Base-by-base conservation (phyloP, 2,329 filamentous ascomycete genomes). In the Teratosphaeria epicoccoides region DNA sequence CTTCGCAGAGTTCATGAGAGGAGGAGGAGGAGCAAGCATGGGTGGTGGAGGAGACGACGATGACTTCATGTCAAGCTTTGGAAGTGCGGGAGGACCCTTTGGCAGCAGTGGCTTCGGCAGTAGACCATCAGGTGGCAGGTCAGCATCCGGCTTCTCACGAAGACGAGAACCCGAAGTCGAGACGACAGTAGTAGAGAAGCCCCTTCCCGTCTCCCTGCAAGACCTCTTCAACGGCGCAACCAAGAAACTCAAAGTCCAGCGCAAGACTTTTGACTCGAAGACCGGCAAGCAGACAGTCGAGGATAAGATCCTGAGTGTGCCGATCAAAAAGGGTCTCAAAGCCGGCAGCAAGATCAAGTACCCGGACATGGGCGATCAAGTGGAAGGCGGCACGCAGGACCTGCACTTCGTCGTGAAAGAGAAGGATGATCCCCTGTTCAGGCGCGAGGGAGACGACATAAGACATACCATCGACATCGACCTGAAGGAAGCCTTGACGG, bases 321-420 rank as follows among this genome's bases (percentile, higher is more conserved):
- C 89, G 46, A 95, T 98, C 73, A 97, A 96, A 73, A 84, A 88
- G 5, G 93, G 93, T 53, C 73, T 97, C 70, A 96, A 97, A 73
- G 90, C 94, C 62, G 93, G 93, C 25, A 95, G 88, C 65, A 98
- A 97, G 77, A 95, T 98, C 71, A 96, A 96, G 72, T 98, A 95
- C 67, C 87, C 87, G 65, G 89, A 91, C 43, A 90, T 98, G n/a
- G 93, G 93, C 10, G 93, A 98, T 70, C 90, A 97, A 68, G 89
- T 95, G 55, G 93, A 97, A 66, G 93, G 93, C 43, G 91, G 91
- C 12, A 87, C 89, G 53, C 93, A 98, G 69, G 93, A 98, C 70
- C 71, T 98, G 49, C 90, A 96, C 68, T 95, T 98, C 63, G 85
- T 98, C 53, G 81, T 98, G 22, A 85, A 89, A 70, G 91, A 96